Evolutionary conservation across 2,329 filamentous ascomycete genomes (phyloP).

Genomic region (Pseudogymnoascus sp.): DNA sequence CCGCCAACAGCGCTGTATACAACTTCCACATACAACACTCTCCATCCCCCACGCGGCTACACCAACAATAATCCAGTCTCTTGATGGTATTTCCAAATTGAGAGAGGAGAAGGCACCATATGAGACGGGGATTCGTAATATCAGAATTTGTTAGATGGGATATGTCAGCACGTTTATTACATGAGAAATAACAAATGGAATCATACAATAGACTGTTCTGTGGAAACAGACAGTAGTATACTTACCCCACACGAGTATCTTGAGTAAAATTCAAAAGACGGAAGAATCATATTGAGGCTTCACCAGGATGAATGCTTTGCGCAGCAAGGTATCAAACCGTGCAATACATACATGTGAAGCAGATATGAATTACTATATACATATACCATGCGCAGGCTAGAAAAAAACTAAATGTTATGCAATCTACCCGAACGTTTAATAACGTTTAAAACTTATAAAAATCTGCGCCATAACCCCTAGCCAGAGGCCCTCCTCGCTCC

Average conservation of each 20-base stretch:
- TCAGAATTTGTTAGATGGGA: too few relatives aligned
- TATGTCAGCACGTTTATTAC: too few relatives aligned
- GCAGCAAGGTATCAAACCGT: neutral
- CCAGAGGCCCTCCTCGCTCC: neutral
- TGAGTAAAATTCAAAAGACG: too few relatives aligned
- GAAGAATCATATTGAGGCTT: too few relatives aligned
- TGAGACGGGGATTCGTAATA: too few relatives aligned
- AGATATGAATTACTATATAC: neutral
- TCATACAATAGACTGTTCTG: too few relatives aligned
- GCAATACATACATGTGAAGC: neutral
- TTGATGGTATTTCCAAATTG: neutral
- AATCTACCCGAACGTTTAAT: neutral
- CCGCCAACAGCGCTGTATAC: too few relatives aligned
- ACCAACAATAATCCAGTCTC: neutral
- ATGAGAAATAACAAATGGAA: too few relatives aligned
- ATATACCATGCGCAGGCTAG: neutral
- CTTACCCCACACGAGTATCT: too few relatives aligned
- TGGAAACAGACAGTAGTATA: too few relatives aligned
- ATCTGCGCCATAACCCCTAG: neutral
- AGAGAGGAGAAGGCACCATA: neutral
- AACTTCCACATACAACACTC: too few relatives aligned
- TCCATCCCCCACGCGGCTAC: too few relatives aligned
- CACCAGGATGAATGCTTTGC: neutral
- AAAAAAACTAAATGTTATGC: neutral
- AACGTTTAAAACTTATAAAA: neutral